Conservation (phyloP, 2,329 filamentous ascomycete species). For the Cylindrodendrum hubeiense region DNA sequence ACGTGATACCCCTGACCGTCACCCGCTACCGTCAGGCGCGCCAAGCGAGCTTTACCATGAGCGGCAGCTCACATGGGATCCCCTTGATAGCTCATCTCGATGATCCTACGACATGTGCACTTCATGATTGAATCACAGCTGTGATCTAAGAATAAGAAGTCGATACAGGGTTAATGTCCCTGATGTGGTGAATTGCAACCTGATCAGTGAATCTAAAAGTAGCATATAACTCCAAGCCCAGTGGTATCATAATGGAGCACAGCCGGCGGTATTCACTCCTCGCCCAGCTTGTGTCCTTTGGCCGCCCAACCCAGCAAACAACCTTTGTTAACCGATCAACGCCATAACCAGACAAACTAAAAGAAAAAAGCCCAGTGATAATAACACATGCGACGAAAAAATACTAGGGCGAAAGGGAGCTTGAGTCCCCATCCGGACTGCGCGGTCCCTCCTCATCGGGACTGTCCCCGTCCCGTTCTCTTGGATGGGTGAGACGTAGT, state of each 20-base stretch:
- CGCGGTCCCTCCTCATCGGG: slow-evolving; percentile 46
- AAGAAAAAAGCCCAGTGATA: slow-evolving; percentile 22
- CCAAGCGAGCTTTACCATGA: slow-evolving; percentile 16
- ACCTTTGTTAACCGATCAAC: slow-evolving; percentile 31
- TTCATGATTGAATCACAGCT: neutral
- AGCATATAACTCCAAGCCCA: slow-evolving; percentile 48
- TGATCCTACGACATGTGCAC: neutral
- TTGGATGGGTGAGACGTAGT: slow-evolving; percentile 62
- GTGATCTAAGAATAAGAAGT: neutral
- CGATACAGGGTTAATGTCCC: slow-evolving; percentile 17
- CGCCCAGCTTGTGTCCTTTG: slow-evolving; percentile 29
- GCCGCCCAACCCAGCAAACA: slow-evolving; percentile 33
- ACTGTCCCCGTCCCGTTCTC: slow-evolving; percentile 47
- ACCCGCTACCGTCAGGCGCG: slow-evolving; percentile 29
- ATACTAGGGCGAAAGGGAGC: slow-evolving; percentile 50
- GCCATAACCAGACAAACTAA: slow-evolving; percentile 33
- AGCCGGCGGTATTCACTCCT: slow-evolving; percentile 34
- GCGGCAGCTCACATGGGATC: neutral
- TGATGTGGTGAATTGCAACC: slow-evolving; percentile 32
- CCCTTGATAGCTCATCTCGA: neutral
- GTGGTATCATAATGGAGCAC: slow-evolving; percentile 53
- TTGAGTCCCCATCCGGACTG: slow-evolving; percentile 51
- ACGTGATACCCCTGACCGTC: slow-evolving; percentile 47
- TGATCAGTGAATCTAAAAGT: slow-evolving; percentile 23
- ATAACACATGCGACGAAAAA: slow-evolving; percentile 37